These are phyloP conservation scores for Fraxinus velutina DNA, from an alignment of 305 asterid genomes.

Conservation along the genomic window DNA sequence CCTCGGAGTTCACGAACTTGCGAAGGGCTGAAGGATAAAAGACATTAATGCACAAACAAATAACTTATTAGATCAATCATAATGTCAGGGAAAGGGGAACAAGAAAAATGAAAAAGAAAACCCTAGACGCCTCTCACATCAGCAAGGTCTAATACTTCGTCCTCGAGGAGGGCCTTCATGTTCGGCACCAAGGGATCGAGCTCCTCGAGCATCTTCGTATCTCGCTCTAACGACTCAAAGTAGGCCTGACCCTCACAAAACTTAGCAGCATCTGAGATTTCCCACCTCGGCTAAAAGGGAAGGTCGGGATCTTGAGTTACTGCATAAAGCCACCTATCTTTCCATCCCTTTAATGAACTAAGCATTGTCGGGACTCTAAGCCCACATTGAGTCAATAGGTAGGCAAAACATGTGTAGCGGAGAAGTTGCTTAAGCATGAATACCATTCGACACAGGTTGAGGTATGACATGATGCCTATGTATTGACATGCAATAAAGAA, in stretches of 20 bases:
- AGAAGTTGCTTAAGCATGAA: neutral
- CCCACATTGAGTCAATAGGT: neutral
- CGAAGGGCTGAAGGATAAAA: neutral
- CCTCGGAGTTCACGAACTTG: neutral
- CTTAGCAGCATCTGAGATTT: neutral
- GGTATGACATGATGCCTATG: neutral
- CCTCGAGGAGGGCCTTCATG: neutral
- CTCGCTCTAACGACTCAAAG: neutral
- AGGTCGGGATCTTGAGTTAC: neutral
- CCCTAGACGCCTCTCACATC: neutral
- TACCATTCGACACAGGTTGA: neutral
- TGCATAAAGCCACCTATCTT: neutral
- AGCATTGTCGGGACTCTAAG: neutral
- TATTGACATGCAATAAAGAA: too few relatives aligned
- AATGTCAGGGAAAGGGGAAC: neutral
- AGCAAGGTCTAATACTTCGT: neutral
- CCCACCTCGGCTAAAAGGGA: neutral
- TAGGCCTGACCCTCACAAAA: neutral
- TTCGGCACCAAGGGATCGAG: neutral
- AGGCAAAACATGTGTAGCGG: neutral
- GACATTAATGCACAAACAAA: neutral
- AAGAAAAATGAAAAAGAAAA: neutral
- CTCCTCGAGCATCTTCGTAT: neutral
- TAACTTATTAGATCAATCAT: neutral
- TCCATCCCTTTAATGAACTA: neutral